These are phyloP conservation scores for Omphalotus guepiniiformis DNA, from an alignment of 768 basidiomycete species.

Conservation along the genomic window DNA sequence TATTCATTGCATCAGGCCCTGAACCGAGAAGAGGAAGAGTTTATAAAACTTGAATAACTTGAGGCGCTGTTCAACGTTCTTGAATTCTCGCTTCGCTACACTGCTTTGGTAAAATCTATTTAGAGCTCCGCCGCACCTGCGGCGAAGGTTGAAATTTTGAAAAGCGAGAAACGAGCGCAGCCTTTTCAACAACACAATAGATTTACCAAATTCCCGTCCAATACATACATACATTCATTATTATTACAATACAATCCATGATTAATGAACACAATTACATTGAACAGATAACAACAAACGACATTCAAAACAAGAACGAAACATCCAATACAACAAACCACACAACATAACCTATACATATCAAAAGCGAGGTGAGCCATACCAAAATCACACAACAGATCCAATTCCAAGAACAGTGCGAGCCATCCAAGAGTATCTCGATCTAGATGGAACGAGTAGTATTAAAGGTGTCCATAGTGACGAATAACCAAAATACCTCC, in stretches of 20 bases:
- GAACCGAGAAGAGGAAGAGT: too few relatives aligned
- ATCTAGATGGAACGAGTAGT: slow-evolving; percentile 11
- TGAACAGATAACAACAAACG: background rate
- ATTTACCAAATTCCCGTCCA: too few relatives aligned
- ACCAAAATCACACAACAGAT: background rate
- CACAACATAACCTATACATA: too few relatives aligned
- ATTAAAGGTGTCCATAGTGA: slow-evolving; percentile 17
- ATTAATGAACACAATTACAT: background rate
- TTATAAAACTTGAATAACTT: too few relatives aligned
- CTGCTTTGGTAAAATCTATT: slow-evolving; percentile 25
- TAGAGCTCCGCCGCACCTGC: slow-evolving; percentile 19
- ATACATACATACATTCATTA: too few relatives aligned
- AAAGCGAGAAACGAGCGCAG: slow-evolving; percentile 20
- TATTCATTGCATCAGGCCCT: slow-evolving; percentile 24
- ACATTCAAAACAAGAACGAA: too few relatives aligned
- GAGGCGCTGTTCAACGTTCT: too few relatives aligned
- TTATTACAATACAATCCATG: too few relatives aligned
- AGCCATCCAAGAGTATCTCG: slow-evolving; percentile 14
- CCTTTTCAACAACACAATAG: too few relatives aligned
- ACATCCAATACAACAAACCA: too few relatives aligned
- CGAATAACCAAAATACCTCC: slow-evolving; percentile 16
- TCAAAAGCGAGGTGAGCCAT: slow-evolving; percentile 1
- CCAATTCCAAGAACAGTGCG: slow-evolving; percentile 5
- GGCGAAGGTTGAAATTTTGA: slow-evolving; percentile 17
- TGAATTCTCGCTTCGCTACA: slow-evolving; percentile 20